phyloP scores from a whole-genome alignment of 345 rosid genomes.

The Moringa oleifera region DNA sequence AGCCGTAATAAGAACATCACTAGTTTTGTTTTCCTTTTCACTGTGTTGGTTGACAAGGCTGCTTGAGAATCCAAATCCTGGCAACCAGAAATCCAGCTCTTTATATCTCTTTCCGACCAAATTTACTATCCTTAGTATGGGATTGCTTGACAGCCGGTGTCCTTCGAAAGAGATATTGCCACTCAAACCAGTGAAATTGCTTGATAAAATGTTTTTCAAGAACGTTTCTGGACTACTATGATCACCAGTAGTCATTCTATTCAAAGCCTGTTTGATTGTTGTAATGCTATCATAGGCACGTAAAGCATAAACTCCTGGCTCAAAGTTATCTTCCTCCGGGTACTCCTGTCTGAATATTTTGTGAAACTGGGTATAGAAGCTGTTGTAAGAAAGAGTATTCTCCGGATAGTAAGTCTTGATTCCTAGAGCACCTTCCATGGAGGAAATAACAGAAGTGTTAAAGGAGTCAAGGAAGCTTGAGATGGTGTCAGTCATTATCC shows the following conservation, averaged over 20 bases:
- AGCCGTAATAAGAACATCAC: neutral
- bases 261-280: conserved; percentile 13
- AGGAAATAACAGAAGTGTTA: conserved; percentile 30
- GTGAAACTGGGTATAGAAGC: conserved; percentile 23
- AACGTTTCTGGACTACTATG: conserved; percentile 2
- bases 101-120: conserved; percentile 38
- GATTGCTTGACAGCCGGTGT: conserved; percentile 10
- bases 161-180: conserved; percentile 28
- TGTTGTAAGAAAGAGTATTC: conserved; percentile 7
- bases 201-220: conserved; percentile 18
- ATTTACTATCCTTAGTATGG: conserved; percentile 25
- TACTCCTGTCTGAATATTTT: conserved; percentile 15
- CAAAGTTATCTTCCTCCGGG: conserved; percentile 22
- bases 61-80: conserved; percentile 25
- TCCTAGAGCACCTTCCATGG: conserved; percentile 42
- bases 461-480: conserved; percentile 28
- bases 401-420: conserved; percentile 22
- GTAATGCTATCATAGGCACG: conserved; percentile 43
- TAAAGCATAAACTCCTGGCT: conserved; percentile 32
- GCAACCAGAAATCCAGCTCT: conserved; percentile 46
- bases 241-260: conserved; percentile 1
- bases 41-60: neutral
- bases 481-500: conserved; percentile 35
- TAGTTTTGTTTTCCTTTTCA: neutral
- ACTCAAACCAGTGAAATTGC: conserved; percentile 36